Evolutionary conservation across 345 rosid genomes (phyloP).

Genomic region (Corymbia maculata): DNA sequence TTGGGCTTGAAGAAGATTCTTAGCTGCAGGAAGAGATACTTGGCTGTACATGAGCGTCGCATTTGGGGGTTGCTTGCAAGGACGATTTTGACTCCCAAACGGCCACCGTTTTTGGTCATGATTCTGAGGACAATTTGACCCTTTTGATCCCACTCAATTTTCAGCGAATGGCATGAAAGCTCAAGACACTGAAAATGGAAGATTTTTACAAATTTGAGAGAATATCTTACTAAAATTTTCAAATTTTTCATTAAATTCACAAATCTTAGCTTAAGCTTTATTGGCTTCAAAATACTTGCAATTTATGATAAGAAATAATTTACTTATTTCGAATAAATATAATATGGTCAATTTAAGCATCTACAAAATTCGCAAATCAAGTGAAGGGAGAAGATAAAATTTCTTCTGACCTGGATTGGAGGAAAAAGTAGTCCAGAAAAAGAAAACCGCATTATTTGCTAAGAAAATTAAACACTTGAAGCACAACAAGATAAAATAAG

Average conservation of each 20-base stretch:
- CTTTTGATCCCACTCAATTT: background rate
- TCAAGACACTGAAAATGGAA: background rate
- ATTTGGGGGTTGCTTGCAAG: background rate
- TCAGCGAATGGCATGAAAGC: background rate
- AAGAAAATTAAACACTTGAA: background rate
- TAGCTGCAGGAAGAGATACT: background rate
- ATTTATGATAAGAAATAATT: background rate
- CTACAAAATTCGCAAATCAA: background rate
- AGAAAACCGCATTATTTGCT: background rate
- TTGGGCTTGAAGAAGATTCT: background rate
- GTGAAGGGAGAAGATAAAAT: background rate
- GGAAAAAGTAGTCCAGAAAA: background rate
- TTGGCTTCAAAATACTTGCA: background rate
- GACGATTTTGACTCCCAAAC: background rate
- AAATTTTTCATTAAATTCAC: background rate
- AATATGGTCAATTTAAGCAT: background rate
- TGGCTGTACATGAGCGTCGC: background rate
- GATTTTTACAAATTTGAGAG: background rate
- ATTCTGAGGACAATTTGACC: background rate
- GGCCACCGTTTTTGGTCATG: background rate
- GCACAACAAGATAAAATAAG: background rate
- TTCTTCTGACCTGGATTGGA: background rate
- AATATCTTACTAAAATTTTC: background rate
- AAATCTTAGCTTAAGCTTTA: background rate
- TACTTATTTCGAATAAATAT: background rate